Base-by-base conservation (phyloP, 495 filamentous ascomycete species). In the Penicillium crystallinum region DNA sequence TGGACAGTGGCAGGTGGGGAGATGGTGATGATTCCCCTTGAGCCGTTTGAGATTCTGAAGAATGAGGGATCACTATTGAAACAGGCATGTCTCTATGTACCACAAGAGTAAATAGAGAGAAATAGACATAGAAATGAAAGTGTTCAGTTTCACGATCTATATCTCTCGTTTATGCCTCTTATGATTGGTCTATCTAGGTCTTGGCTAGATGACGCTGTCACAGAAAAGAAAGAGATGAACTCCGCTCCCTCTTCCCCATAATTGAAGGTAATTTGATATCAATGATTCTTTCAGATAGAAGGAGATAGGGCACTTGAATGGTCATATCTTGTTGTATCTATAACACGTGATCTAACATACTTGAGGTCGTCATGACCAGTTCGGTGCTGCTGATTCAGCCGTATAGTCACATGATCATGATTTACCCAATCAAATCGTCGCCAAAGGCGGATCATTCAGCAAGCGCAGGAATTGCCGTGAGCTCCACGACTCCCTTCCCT, bases 361-460 rank as follows among this genome's bases (percentile, higher is more conserved):
- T 53, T 15, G 31, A 34, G 21, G 38, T 36, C 53, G 57, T 57
- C 51, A 61, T 57, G 25, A 30, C 40, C 40, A 33, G 43, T 53
- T 49, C 19, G 37, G 44, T 33, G 10, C 31, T 29, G 33, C 38
- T 59, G 49, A 63, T 56, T 68, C 54, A 70, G 49, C 56, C 45
- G 27, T 3, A 0, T 11, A 11, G 12, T 52, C 71, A 73, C 69
- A 65, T 75, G 69, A 0, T 1, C 1, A 0, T 59, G 17, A 2
- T 1, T 1, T 9, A 17, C 3, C 71, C 72, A 76, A 76, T 75
- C 68, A 76, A 33, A 39, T 38, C 29, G 22, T 45, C 50, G 56
- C 46, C 53, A 75, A 76, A 75, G 64, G 64, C 70, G 71, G 71
- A 72, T 72, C 62, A 68, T 71, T 72, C 70, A 73, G 70, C 70